A percentile compares a stretch with the other conserved stretches of the same genome.
Evolutionary conservation across 78 protist genomes (phyloP).

Genomic region (Planoprotostelium fungivorum): DNA sequence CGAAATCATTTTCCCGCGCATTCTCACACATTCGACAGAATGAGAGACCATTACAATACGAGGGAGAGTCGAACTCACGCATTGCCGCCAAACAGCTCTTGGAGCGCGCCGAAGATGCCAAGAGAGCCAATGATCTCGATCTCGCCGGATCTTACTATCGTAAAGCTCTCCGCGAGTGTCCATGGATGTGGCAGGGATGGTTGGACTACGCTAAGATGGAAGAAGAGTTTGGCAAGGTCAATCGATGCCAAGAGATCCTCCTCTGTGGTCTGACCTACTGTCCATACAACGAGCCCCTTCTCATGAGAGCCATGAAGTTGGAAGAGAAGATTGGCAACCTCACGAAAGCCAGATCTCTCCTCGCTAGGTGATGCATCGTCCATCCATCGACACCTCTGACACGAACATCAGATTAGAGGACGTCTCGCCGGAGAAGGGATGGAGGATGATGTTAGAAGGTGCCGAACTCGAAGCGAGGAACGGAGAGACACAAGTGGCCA

Average conservation of each 20-base stretch:
- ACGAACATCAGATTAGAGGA: conserved; percentile 3
- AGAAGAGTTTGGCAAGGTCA: conserved; percentile 75
- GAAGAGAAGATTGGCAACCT: conserved; percentile 71
- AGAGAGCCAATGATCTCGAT: conserved; percentile 46
- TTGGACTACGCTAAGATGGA: conserved; percentile 87
- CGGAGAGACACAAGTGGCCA: conserved; percentile 66
- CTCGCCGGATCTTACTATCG: conserved; percentile 57
- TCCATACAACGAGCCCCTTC: conserved; percentile 62
- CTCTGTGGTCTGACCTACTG: conserved; percentile 68
- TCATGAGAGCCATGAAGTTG: conserved; percentile 65
- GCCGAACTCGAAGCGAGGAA: conserved; percentile 86
- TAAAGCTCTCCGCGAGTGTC: conserved; percentile 35
- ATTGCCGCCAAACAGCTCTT: not conserved
- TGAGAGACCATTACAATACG: too few species aligned
- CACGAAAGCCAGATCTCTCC: conserved; percentile 64
- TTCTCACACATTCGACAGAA: too few species aligned
- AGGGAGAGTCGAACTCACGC: not conserved
- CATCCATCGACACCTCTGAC: not conserved
- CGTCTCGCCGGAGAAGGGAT: conserved; percentile 70
- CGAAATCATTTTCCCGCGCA: too few species aligned
- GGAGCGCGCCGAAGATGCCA: conserved; percentile 76
- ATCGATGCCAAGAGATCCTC: conserved; percentile 63
- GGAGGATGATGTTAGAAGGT: conserved; percentile 87
- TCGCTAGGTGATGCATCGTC: conserved; percentile 9
- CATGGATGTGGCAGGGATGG: conserved; percentile 72